phyloP scores from a whole-genome alignment of 495 filamentous ascomycete genomes.

The Umbilicaria muhlenbergii region DNA sequence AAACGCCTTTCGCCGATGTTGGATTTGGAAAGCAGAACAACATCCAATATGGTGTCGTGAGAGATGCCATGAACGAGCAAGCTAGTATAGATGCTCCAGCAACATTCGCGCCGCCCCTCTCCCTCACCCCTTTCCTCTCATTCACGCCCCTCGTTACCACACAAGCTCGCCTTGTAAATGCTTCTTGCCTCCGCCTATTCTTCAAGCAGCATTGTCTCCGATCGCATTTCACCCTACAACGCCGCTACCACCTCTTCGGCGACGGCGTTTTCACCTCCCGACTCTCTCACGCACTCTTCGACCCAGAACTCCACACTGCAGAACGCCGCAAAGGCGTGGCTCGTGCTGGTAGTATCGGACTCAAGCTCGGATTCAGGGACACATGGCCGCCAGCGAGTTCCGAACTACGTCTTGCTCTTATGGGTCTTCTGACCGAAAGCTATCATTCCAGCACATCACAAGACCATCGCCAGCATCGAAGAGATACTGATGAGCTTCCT shows the following conservation, averaged over 20 bases:
- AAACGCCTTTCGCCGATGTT: constrained; percentile 5
- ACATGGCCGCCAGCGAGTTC: constrained; percentile 90
- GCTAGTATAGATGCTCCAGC: neutral
- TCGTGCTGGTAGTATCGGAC: constrained; percentile 60
- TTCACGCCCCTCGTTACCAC: constrained; percentile 56
- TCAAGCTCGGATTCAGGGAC: constrained; percentile 58
- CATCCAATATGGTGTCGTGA: neutral
- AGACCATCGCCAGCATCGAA: constrained; percentile 5
- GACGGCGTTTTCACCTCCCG: constrained; percentile 69
- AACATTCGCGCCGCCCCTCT: constrained; percentile 51
- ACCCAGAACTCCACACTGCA: constrained; percentile 65
- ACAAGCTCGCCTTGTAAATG: constrained; percentile 64
- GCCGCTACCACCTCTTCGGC: constrained; percentile 66
- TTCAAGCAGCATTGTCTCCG: constrained; percentile 59
- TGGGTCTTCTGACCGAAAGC: constrained; percentile 70
- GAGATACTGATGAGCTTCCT: constrained; percentile 38
- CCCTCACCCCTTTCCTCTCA: constrained; percentile 55
- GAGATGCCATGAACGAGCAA: neutral
- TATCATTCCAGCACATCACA: constrained; percentile 26
- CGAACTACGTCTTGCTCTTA: constrained; percentile 74
- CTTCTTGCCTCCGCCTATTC: constrained; percentile 59
- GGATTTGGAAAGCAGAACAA: neutral
- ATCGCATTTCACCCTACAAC: constrained; percentile 64
- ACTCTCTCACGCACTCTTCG: constrained; percentile 72
- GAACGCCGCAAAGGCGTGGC: constrained; percentile 54